phyloP scores from a whole-genome alignment of 306 rosid genomes.

The Herpetospermum pedunculosum region DNA sequence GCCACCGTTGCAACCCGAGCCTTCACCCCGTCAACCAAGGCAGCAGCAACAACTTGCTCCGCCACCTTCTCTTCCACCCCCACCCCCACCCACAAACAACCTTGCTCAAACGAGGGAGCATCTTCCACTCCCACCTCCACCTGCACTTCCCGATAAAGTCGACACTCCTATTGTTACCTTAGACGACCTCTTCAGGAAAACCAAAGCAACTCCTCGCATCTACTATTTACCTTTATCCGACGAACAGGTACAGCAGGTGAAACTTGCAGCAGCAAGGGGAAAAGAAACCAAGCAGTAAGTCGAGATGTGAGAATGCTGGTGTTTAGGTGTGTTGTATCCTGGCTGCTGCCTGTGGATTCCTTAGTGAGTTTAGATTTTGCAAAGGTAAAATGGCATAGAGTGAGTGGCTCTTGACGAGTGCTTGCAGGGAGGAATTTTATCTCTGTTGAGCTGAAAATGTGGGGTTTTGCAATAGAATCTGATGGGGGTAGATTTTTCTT shows the following conservation, averaged over 20 bases:
- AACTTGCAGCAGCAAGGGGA: conserved; percentile 46
- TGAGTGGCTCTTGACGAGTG: not conserved
- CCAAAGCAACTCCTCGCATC: conserved; percentile 80
- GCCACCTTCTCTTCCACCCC: conserved; percentile 29
- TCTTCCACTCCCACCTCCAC: conserved; percentile 75
- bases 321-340: not conserved
- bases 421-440: conserved; percentile 9
- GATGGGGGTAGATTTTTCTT: not conserved
- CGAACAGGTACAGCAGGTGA: conserved; percentile 61
- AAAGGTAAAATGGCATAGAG: not conserved
- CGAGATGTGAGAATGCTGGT: not conserved
- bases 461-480: not conserved
- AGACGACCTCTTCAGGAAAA: conserved; percentile 89
- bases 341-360: not conserved
- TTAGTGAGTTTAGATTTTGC: not conserved
- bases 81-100: conserved; percentile 43
- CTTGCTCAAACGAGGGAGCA: conserved; percentile 54
- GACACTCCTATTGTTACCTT: conserved; percentile 79
- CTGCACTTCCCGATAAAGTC: conserved; percentile 48
- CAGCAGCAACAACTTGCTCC: conserved; percentile 27
- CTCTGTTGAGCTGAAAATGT: not conserved
- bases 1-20: conserved; percentile 24
- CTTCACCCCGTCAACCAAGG: conserved; percentile 26
- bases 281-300: conserved; percentile 22
- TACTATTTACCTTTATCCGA: conserved; percentile 89